phyloP scores from a whole-genome alignment of 768 basidiomycete species.

The Rhizopogon sp. region DNA sequence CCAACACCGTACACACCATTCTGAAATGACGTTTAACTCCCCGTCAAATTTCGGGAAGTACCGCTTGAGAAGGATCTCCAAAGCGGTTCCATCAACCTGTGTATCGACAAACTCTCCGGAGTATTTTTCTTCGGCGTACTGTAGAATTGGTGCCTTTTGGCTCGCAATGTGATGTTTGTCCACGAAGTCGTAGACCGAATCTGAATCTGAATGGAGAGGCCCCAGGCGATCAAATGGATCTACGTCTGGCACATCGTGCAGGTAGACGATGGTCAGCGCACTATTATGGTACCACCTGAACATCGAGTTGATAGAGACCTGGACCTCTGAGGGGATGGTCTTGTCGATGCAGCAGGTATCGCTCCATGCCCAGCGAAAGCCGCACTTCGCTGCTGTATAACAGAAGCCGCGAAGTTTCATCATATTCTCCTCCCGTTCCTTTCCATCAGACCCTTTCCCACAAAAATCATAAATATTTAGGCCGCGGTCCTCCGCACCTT shows the following conservation, averaged over 20 bases:
- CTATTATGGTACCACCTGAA: slow-evolving; percentile 21
- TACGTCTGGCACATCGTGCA: slow-evolving; percentile 19
- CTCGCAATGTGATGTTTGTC: not conserved
- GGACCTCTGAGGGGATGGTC: not conserved
- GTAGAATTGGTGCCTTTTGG: no score
- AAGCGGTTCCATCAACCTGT: slow-evolving; percentile 13
- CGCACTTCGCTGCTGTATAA: slow-evolving; percentile 22
- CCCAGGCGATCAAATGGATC: not conserved
- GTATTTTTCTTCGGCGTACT: not conserved
- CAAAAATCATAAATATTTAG: no score
- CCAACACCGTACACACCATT: slow-evolving; percentile 21
- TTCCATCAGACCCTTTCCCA: no score
- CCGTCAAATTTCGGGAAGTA: slow-evolving; percentile 4
- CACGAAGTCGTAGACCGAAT: not conserved
- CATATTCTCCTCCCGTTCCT: not conserved
- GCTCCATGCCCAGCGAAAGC: slow-evolving; percentile 9
- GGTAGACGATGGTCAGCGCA: slow-evolving; percentile 21
- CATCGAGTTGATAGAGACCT: slow-evolving; percentile 25
- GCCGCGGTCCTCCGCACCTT: no score
- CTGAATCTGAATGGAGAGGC: not conserved
- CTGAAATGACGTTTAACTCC: not conserved
- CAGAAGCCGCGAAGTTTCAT: slow-evolving; percentile 23
- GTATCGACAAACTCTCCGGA: slow-evolving; percentile 9
- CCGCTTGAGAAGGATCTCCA: slow-evolving; percentile 8
- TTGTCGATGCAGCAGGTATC: no score